Base-by-base conservation (phyloP, 2,329 filamentous ascomycete species). In the Phialocephala subalpina region DNA sequence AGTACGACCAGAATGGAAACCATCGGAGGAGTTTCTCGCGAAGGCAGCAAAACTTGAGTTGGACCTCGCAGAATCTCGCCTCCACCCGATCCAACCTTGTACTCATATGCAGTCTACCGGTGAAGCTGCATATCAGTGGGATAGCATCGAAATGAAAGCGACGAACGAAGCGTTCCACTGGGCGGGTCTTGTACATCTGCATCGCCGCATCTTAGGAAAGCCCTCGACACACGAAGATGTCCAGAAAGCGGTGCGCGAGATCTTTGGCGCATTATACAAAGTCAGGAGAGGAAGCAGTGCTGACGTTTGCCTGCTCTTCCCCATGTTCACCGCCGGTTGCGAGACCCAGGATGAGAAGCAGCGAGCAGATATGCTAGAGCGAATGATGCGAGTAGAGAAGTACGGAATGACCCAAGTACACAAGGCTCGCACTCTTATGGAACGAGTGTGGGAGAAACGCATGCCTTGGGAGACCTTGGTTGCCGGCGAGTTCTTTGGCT, bases 291-390 rank as follows among this genome's bases (percentile, higher is more conserved):
- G 91, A 6, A 89, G 89, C 35, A 88, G 88, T 18, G 91, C 92
- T 0, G 92, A 95, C 77, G 89, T 87, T 9, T 93, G 91, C 73
- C 80, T 92, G 20, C 77, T 96, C 45, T 94, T 96, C 70, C 92
- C 93, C 0, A 88, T 96, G 79, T 96, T 96, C 77, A 92, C 91
- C 0, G 92, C 92, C 0, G 93, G 92, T 0, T 94, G 92, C 70
- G 91, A 96, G 76, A 87, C 89, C 0, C 80, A 80, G 63, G 84
- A 88, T 58, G 73, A 81, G 38, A 78, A 78, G 2, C 86, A 90
- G 71, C 82, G 88, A 58, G 79, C 80, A 27, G 83, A 87, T 73
- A 87, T 95, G 42, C 80, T 92, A 73, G 85, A 87, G 70, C 82
- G 92, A 57, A 82, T 96, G 74, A 82, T 83, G 75, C 84, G 84